Percentiles rank a stretch among this genome's conserved stretches.
Conservation (phyloP, 2,329 filamentous ascomycete species). For the Karstenula rhodostoma region DNA sequence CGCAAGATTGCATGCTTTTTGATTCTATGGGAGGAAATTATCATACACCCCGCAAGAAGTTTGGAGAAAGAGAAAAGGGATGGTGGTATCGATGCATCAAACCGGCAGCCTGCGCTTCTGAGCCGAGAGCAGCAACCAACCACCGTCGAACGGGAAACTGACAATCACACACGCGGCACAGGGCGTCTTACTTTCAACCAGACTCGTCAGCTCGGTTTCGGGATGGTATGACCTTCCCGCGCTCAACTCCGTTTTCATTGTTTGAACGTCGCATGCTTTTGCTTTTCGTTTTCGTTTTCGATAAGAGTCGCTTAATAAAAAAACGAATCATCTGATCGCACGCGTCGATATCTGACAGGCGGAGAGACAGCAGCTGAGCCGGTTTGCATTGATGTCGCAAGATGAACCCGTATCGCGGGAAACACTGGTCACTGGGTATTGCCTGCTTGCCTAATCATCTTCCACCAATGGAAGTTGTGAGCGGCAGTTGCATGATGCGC, state of each 20-base stretch:
- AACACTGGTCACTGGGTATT: not conserved
- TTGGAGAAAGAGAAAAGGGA: no score
- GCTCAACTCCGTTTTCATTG: not conserved
- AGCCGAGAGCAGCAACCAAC: not conserved
- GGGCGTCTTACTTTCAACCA: not conserved
- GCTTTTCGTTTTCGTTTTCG: not conserved
- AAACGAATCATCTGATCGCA: conserved; percentile 1
- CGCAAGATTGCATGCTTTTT: not conserved
- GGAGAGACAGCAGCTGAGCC: not conserved
- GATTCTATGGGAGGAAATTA: not conserved
- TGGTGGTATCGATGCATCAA: not conserved
- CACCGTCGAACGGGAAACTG: not conserved
- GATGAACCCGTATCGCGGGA: not conserved
- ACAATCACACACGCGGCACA: not conserved
- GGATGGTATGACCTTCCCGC: not conserved
- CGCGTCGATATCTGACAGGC: not conserved
- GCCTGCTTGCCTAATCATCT: conserved; percentile 1
- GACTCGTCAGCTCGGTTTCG: not conserved
- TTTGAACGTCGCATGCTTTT: not conserved
- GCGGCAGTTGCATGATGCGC: conserved; percentile 4
- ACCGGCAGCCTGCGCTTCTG: not conserved
- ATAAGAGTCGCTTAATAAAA: not conserved
- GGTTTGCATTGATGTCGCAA: not conserved
- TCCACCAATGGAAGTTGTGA: not conserved
- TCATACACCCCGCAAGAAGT: not conserved